These are phyloP conservation scores for Raffaelea ambrosiae DNA, from an alignment of 2,329 filamentous ascomycete species.

Conservation along the genomic window DNA sequence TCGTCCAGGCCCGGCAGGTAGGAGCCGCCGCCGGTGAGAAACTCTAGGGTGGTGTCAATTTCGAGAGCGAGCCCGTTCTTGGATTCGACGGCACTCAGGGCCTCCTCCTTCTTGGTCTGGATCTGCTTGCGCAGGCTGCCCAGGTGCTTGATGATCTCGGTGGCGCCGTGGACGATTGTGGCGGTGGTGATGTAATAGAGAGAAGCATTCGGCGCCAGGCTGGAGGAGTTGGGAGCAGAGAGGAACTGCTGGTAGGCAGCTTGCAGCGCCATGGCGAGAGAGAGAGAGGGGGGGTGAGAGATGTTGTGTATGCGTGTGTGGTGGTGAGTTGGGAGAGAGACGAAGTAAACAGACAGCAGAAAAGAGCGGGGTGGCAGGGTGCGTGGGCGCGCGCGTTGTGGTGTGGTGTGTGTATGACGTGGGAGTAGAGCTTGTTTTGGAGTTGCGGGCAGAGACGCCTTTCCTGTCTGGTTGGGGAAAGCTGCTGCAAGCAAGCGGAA, in stretches of 20 bases:
- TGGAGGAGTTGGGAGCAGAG: constrained; percentile 52
- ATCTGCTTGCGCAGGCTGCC: constrained; percentile 61
- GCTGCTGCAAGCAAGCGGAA: too few relatives aligned
- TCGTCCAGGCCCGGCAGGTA: constrained; percentile 88
- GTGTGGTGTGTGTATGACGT: too few relatives aligned
- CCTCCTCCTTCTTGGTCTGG: constrained; percentile 72
- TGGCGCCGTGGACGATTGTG: constrained; percentile 59
- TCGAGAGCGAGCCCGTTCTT: constrained; percentile 63
- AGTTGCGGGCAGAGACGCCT: too few relatives aligned
- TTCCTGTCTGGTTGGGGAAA: too few relatives aligned
- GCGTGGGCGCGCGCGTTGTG: too few relatives aligned
- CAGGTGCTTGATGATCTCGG: constrained; percentile 78
- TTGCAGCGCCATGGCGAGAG: constrained; percentile 36
- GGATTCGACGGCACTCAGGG: constrained; percentile 67
- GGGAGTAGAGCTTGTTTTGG: too few relatives aligned
- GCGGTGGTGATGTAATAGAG: constrained; percentile 88
- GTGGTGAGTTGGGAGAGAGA: too few relatives aligned
- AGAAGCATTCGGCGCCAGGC: constrained; percentile 57
- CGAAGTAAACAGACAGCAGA: too few relatives aligned
- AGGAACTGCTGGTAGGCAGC: constrained; percentile 65
- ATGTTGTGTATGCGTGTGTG: not conserved
- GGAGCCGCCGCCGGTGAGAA: constrained; percentile 69
- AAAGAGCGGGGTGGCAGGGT: too few relatives aligned
- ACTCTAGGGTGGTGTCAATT: constrained; percentile 75
- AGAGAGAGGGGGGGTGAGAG: not conserved